Evolutionary conservation across 345 rosid species (phyloP), one percentile per base, ranked within the genome.

Genomic region (Reutealis trisperma): DNA sequence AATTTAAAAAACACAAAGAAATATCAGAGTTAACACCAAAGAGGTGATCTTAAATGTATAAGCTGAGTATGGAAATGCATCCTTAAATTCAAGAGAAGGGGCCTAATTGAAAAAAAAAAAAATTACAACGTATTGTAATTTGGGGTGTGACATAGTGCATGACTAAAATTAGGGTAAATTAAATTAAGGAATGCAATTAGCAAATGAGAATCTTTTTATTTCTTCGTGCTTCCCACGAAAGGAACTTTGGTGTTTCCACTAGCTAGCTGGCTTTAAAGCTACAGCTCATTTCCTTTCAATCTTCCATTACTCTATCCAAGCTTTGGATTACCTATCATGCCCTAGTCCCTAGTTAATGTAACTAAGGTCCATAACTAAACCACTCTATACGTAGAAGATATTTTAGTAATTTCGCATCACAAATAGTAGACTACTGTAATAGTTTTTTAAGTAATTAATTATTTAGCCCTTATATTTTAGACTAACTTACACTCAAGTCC

Each of bases 201-300:
- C 1, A 32, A 55, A 8, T 57, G 74, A 41, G 63, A 49, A 55
- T 59, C 54, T 41, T 54, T 51, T 54, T 2, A 54, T 54, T 52
- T 16, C 21, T 64, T 71, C 73, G 72, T 58, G 79, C 69, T 6
- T 7, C 47, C 73, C 79, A 71, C 69, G 79, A 58, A 75, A 47
- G 68, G 76, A 25, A 65, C 64, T 47, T 71, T 70, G 83, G 83
- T 80, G 44, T 70, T 51, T 44, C 60, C 83, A 55, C 75, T 22
- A 0, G 18, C 52, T 64, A 57, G 63, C 75, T 75, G 75, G 12
- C 44, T 32, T 24, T 9, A 32, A 59, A 32, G 55, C 65, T 41
- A 67, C 64, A 70, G 69, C 75, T 60, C 61, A 32, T 15, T 77
- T 51, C 70, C 54, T 47, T 22, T 27, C 8, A 30, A 13, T 51